phyloP scores from a whole-genome alignment of 1,284 basidiomycete genomes.

The Irpex sp. region DNA sequence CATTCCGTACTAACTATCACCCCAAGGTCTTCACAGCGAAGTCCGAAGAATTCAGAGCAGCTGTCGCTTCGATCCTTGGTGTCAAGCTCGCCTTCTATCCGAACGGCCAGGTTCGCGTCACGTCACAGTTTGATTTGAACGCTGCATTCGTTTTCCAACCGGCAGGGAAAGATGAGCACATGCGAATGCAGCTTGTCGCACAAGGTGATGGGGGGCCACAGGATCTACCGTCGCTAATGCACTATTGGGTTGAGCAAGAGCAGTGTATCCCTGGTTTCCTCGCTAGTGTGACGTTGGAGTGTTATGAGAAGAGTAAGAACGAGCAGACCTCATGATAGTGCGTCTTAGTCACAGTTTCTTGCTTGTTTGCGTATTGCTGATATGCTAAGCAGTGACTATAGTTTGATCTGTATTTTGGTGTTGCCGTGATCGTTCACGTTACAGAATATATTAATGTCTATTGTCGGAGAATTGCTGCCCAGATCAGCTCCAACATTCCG shows the following conservation, averaged over 20 bases:
- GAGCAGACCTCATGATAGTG: neutral
- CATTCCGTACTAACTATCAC: neutral
- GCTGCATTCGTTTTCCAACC: conserved; percentile 75
- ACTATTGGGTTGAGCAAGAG: conserved; percentile 70
- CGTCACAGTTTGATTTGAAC: conserved; percentile 72
- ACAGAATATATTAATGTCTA: too few relatives aligned
- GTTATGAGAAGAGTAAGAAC: conserved; percentile 49
- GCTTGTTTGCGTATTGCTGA: too few relatives aligned
- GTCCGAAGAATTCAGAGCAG: conserved; percentile 77
- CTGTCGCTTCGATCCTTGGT: conserved; percentile 77
- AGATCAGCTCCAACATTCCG: too few relatives aligned
- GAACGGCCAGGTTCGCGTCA: conserved; percentile 80
- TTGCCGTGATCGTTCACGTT: too few relatives aligned
- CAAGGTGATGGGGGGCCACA: conserved; percentile 67
- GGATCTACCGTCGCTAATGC: conserved; percentile 63
- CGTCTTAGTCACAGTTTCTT: neutral
- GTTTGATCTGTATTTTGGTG: too few relatives aligned
- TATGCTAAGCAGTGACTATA: too few relatives aligned
- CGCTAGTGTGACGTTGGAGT: conserved; percentile 71
- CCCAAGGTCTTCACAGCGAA: conserved; percentile 67
- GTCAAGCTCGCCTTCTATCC: conserved; percentile 83
- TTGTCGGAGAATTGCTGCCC: too few relatives aligned
- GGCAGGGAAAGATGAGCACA: conserved; percentile 28
- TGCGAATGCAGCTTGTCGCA: conserved; percentile 65
- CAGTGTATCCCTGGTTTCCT: conserved; percentile 75